Evolutionary conservation across 2,329 filamentous ascomycete genomes (phyloP).

Genomic region (Aspergillus tanneri): DNA sequence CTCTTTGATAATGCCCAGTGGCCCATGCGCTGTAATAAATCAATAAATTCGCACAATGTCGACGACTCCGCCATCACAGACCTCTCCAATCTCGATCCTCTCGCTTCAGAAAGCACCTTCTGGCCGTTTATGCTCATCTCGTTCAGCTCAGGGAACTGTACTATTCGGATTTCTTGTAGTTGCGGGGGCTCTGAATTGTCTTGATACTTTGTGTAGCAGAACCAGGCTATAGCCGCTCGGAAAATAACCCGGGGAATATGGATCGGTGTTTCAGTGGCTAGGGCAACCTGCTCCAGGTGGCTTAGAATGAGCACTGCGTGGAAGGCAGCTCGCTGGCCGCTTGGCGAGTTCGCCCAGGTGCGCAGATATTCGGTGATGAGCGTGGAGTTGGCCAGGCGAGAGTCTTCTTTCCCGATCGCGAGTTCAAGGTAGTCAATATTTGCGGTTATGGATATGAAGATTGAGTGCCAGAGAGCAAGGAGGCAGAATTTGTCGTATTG

Average conservation of each 20-base stretch:
- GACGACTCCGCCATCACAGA: too few relatives aligned
- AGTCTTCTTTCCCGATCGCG: constrained; percentile 26
- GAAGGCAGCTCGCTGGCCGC: constrained; percentile 22
- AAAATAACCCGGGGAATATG: constrained; percentile 27
- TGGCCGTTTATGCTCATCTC: too few relatives aligned
- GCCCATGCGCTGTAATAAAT: too few relatives aligned
- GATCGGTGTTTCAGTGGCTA: constrained; percentile 25
- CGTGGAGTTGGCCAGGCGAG: constrained; percentile 15
- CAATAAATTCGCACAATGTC: too few relatives aligned
- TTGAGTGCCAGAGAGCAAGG: constrained; percentile 29
- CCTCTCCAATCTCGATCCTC: too few relatives aligned
- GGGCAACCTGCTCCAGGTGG: constrained; percentile 21
- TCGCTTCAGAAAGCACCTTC: too few relatives aligned
- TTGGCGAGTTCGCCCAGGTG: constrained; percentile 25
- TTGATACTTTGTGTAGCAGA: constrained; percentile 24
- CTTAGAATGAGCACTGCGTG: constrained; percentile 25
- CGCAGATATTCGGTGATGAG: constrained; percentile 8
- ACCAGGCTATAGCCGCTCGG: constrained; percentile 23
- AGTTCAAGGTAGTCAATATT: constrained; percentile 30
- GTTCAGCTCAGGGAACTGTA: too few relatives aligned
- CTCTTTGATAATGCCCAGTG: too few relatives aligned
- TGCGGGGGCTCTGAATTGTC: too few relatives aligned
- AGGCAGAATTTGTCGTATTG: constrained; percentile 22
- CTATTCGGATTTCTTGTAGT: too few relatives aligned
- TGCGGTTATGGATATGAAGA: constrained; percentile 25